Percentiles rank a stretch among this genome's conserved stretches.
phyloP scores from a whole-genome alignment of 495 filamentous ascomycete species.

The Acidiella bohemica region DNA sequence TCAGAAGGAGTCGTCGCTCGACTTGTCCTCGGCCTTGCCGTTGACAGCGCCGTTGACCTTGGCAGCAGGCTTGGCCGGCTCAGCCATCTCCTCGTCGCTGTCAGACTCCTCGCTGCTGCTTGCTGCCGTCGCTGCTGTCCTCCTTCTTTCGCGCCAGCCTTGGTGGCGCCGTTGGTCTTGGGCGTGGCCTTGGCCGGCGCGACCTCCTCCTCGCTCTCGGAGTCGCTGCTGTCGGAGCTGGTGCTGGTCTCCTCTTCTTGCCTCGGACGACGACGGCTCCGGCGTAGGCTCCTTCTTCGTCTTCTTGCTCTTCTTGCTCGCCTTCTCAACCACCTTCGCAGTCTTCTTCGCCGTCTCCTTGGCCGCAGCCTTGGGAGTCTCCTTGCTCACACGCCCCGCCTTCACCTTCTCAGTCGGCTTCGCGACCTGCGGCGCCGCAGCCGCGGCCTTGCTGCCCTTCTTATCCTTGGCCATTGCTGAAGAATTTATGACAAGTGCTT shows the following conservation, averaged over 20 bases:
- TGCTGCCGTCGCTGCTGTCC: neutral
- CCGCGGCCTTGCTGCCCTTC: conserved; percentile 35
- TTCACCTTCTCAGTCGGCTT: conserved; percentile 28
- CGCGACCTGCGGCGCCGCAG: neutral
- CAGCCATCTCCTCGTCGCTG: conserved; percentile 26
- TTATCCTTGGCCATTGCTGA: conserved; percentile 36
- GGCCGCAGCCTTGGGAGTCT: conserved; percentile 30
- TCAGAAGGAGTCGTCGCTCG: conserved; percentile 20
- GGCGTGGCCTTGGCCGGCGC: conserved; percentile 13
- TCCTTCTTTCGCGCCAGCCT: conserved; percentile 3
- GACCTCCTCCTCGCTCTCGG: conserved; percentile 26
- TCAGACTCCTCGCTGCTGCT: conserved; percentile 24
- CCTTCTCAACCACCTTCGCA: conserved; percentile 28
- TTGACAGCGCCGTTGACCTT: conserved; percentile 24
- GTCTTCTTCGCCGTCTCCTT: conserved; percentile 24
- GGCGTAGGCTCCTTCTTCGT: conserved; percentile 39
- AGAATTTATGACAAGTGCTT: conserved; percentile 16
- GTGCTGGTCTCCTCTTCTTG: conserved; percentile 15
- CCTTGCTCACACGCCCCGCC: conserved; percentile 35
- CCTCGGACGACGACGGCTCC: conserved; percentile 25
- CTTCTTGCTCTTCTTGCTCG: conserved; percentile 28
- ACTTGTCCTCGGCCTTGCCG: conserved; percentile 14
- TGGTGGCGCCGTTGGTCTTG: conserved; percentile 15
- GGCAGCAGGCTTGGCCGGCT: conserved; percentile 18
- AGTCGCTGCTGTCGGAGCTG: conserved; percentile 26